Evolutionary conservation across 1,284 basidiomycete genomes (phyloP).

Genomic region (Ganoderma meredithae): DNA sequence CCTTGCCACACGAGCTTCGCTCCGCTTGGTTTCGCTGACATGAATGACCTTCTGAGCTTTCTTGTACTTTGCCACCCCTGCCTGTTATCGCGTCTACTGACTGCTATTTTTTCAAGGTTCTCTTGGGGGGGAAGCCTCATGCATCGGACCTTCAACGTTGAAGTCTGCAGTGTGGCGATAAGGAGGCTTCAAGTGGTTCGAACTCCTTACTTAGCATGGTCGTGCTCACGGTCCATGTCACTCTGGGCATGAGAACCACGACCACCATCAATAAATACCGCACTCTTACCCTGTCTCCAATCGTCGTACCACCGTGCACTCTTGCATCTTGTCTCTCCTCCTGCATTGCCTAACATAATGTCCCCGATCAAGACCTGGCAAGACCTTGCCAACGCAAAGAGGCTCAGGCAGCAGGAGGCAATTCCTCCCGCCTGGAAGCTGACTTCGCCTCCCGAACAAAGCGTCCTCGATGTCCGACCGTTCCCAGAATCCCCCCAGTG

Average conservation of each 20-base stretch:
- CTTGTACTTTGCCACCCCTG: slow-evolving; percentile 19
- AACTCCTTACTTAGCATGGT: neutral
- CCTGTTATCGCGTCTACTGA: slow-evolving; percentile 13
- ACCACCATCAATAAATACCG: neutral
- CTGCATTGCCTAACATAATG: neutral
- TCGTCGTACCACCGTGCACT: neutral
- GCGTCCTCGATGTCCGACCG: slow-evolving; percentile 49
- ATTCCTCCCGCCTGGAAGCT: slow-evolving; percentile 60
- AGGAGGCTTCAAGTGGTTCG: neutral
- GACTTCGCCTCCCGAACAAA: slow-evolving; percentile 38
- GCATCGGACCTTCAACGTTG: neutral
- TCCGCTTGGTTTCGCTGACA: slow-evolving; percentile 71
- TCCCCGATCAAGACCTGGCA: slow-evolving; percentile 46
- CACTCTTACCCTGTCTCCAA: neutral
- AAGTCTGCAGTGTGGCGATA: neutral
- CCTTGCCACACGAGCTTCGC: slow-evolving; percentile 47
- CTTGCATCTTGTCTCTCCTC: neutral
- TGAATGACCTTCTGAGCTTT: slow-evolving; percentile 79
- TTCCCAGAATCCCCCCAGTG: slow-evolving; percentile 47
- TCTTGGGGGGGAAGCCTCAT: neutral
- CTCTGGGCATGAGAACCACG: neutral
- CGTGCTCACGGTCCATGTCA: neutral
- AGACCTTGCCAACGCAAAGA: slow-evolving; percentile 49
- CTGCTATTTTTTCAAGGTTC: slow-evolving; percentile 5
- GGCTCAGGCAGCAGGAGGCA: slow-evolving; percentile 50